A percentile compares a stretch with the other conserved stretches of the same genome.
These are phyloP conservation scores for Sclerotinia glacialis DNA, from an alignment of 2,329 filamentous ascomycete genomes.

Conservation along the genomic window DNA sequence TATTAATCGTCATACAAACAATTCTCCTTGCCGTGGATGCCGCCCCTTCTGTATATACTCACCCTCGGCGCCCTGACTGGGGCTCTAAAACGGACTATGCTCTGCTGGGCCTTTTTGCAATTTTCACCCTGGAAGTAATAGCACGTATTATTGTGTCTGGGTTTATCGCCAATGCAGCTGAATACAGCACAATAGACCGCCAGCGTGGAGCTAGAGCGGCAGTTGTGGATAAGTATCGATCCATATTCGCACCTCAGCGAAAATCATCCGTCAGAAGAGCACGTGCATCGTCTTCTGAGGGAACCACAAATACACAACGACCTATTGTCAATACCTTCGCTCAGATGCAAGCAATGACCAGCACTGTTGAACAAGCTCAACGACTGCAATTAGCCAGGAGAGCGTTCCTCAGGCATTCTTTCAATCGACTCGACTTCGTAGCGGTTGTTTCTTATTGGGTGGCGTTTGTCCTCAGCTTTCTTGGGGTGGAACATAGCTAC, in stretches of 20 bases:
- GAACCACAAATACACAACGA: constrained; percentile 28
- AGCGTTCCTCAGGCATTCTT: constrained; percentile 90
- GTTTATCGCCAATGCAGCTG: constrained; percentile 81
- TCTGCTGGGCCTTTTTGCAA: constrained; percentile 76
- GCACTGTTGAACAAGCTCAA: constrained; percentile 72
- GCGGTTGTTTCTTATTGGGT: constrained; percentile 96
- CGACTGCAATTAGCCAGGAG: constrained; percentile 82
- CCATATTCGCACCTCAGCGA: constrained; percentile 78
- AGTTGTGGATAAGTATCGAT: constrained; percentile 70
- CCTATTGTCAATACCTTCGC: constrained; percentile 44
- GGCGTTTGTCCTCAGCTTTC: constrained; percentile 70
- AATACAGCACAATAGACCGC: constrained; percentile 88
- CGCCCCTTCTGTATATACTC: constrained; percentile 64
- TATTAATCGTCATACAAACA: constrained; percentile 85
- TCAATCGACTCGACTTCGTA: constrained; percentile 92
- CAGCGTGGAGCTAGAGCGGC: constrained; percentile 71
- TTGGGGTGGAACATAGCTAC: constrained; percentile 63
- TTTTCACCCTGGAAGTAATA: constrained; percentile 85
- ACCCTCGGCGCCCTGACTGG: constrained; percentile 62
- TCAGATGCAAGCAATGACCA: constrained; percentile 53
- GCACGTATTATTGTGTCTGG: constrained; percentile 90
- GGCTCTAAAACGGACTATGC: constrained; percentile 50
- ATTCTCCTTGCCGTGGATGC: constrained; percentile 85
- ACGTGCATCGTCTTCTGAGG: constrained; percentile 27
- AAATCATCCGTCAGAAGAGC: constrained; percentile 43